Conservation (phyloP, 208 protist genomes). For the Trypanosoma mega region DNA sequence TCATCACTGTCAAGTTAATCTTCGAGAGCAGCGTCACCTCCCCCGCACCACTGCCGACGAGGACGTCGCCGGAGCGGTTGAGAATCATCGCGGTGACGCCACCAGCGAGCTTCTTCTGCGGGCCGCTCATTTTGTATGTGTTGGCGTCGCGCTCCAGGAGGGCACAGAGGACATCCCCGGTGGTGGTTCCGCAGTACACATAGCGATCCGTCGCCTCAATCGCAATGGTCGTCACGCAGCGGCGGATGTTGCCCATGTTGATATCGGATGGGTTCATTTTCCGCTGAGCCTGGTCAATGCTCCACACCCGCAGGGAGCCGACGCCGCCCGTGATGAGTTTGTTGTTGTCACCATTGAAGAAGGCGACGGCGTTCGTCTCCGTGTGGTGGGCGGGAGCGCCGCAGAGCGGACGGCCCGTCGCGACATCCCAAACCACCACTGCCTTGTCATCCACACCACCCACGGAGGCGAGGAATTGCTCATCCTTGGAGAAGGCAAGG, state of each 20-base stretch:
- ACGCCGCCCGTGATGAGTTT: slow-evolving; percentile 91
- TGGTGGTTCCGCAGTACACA: slow-evolving; percentile 90
- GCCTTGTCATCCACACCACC: slow-evolving; percentile 95
- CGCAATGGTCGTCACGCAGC: slow-evolving; percentile 70
- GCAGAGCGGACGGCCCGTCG: slow-evolving; percentile 89
- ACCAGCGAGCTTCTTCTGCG: slow-evolving; percentile 83
- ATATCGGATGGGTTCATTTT: slow-evolving; percentile 91
- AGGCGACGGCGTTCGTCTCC: slow-evolving; percentile 77
- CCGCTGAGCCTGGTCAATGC: slow-evolving; percentile 79
- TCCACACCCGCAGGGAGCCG: slow-evolving; percentile 90
- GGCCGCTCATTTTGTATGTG: slow-evolving; percentile 90
- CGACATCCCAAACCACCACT: slow-evolving; percentile 94
- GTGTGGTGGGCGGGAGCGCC: slow-evolving; percentile 78
- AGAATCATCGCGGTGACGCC: slow-evolving; percentile 82
- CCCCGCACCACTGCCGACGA: slow-evolving; percentile 91
- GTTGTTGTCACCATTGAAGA: slow-evolving; percentile 82
- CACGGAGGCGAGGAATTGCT: slow-evolving; percentile 91
- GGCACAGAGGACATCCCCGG: slow-evolving; percentile 92
- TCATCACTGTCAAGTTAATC: slow-evolving; percentile 85
- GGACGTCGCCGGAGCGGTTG: slow-evolving; percentile 67
- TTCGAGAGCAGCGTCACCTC: slow-evolving; percentile 87
- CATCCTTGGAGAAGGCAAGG: slow-evolving; percentile 93
- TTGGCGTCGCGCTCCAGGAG: slow-evolving; percentile 75
- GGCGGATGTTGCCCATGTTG: slow-evolving; percentile 89
- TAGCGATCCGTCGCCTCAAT: slow-evolving; percentile 88